Evolutionary conservation across 805 yeast genomes (phyloP).

Genomic region (Kazachstania africana): DNA sequence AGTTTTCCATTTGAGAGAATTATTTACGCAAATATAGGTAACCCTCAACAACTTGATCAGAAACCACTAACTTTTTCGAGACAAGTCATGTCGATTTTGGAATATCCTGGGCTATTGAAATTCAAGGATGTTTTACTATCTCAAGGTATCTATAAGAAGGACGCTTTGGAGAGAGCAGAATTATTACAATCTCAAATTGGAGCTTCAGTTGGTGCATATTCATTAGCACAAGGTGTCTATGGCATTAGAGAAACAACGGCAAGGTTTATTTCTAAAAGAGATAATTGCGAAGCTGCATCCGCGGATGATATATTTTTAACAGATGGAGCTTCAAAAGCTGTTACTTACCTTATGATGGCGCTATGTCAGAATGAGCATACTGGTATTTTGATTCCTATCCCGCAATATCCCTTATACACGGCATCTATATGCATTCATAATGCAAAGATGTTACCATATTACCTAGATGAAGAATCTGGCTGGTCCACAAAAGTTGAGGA

Average conservation of each 20-base stretch:
- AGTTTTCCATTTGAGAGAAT: constrained; percentile 68
- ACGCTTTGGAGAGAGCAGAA: constrained; percentile 65
- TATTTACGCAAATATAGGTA: constrained; percentile 89
- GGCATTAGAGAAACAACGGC: constrained; percentile 71
- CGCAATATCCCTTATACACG: constrained; percentile 94
- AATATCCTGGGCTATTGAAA: constrained; percentile 62
- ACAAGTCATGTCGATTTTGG: constrained; percentile 75
- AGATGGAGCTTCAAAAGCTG: constrained; percentile 93
- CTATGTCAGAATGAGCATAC: constrained; percentile 55
- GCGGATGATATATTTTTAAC: constrained; percentile 74
- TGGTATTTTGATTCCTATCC: constrained; percentile 88
- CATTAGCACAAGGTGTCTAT: constrained; percentile 81
- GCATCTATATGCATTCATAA: constrained; percentile 84
- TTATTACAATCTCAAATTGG: constrained; percentile 42
- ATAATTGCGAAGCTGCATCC: constrained; percentile 55
- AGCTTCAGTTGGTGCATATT: constrained; percentile 90
- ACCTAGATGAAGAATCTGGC: constrained; percentile 61
- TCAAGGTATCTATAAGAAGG: constrained; percentile 36
- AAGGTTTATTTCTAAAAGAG: constrained; percentile 65
- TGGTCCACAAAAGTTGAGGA: constrained; percentile 77
- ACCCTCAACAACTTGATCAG: constrained; percentile 95
- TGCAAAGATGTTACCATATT: constrained; percentile 77
- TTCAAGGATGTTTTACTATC: constrained; percentile 14
- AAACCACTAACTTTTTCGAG: constrained; percentile 91
- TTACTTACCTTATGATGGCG: constrained; percentile 59